Evolutionary conservation across 2,329 filamentous ascomycete species (phyloP).

Genomic region (Fusarium nematophilum): DNA sequence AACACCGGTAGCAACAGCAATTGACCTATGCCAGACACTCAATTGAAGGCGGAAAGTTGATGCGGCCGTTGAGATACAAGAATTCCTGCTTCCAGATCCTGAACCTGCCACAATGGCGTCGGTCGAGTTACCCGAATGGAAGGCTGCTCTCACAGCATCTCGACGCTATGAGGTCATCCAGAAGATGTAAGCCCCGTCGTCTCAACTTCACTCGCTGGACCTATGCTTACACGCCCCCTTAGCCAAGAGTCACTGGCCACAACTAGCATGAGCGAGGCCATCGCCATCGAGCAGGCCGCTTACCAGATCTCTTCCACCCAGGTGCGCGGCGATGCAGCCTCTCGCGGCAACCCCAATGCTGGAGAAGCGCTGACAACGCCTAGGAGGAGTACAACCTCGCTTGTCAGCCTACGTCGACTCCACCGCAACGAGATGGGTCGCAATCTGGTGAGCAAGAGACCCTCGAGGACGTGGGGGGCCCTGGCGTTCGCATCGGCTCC

Average conservation of each 20-base stretch:
- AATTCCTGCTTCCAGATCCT: background rate
- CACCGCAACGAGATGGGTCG: conserved; percentile 7
- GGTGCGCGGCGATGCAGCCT: conserved; percentile 56
- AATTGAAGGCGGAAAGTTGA: conserved; percentile 10
- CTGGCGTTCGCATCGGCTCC: conserved; percentile 62
- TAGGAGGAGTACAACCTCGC: conserved; percentile 70
- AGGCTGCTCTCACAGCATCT: conserved; percentile 63
- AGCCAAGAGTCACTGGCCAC: conserved; percentile 48
- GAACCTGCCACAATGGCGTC: conserved; percentile 22
- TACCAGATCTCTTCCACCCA: conserved; percentile 67
- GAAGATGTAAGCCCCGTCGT: conserved; percentile 49
- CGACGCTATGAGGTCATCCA: conserved; percentile 73
- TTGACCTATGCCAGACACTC: conserved; percentile 6
- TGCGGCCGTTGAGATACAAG: background rate
- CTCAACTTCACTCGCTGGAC: background rate
- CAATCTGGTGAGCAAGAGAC: conserved; percentile 5
- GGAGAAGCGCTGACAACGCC: conserved; percentile 38
- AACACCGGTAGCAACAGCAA: background rate
- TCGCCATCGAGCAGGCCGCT: conserved; percentile 72
- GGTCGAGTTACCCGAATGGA: conserved; percentile 57
- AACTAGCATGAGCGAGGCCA: conserved; percentile 60
- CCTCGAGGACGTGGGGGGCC: conserved; percentile 10
- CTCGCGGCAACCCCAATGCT: conserved; percentile 23
- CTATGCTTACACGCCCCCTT: background rate
- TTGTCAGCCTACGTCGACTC: conserved; percentile 46